These are phyloP conservation scores for Leccinum pellstonianum DNA, from an alignment of 768 basidiomycete genomes.

Conservation along the genomic window DNA sequence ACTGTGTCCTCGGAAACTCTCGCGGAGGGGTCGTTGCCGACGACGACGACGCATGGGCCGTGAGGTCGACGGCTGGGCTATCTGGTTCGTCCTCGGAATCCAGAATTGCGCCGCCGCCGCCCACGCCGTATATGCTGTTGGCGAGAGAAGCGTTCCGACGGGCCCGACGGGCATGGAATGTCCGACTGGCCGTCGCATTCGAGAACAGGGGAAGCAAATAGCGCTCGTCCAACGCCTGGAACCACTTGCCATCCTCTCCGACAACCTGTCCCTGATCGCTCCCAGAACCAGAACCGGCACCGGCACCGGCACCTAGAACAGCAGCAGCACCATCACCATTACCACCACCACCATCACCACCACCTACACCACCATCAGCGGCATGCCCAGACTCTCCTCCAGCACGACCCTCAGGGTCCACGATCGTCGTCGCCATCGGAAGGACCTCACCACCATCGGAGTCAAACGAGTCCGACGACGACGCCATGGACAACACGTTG, in stretches of 20 bases:
- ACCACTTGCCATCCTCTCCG: constrained; percentile 88
- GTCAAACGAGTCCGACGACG: constrained; percentile 74
- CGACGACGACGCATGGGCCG: constrained; percentile 16
- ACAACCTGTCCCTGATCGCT: constrained; percentile 6
- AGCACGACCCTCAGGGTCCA: constrained; percentile 21
- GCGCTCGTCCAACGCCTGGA: constrained; percentile 91
- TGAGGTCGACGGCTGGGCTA: constrained; percentile 46
- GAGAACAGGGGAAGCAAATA: constrained; percentile 92
- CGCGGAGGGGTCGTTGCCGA: constrained; percentile 6
- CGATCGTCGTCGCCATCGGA: constrained; percentile 62
- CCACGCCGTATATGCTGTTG: constrained; percentile 14
- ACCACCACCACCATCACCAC: background rate
- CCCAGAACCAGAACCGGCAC: background rate
- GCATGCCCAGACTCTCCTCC: constrained; percentile 1
- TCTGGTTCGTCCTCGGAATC: constrained; percentile 43
- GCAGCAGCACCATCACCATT: background rate
- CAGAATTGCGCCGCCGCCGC: constrained; percentile 15
- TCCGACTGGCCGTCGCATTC: constrained; percentile 84
- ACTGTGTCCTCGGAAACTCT: constrained; percentile 25
- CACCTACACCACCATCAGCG: background rate
- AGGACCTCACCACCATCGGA: constrained; percentile 78
- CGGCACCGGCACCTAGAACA: background rate
- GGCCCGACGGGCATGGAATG: constrained; percentile 77
- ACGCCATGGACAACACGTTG: constrained; percentile 62
- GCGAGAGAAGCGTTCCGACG: constrained; percentile 43